These are phyloP conservation scores for Saccharomycopsis oosterbeekiorum DNA, from an alignment of 805 yeast genomes.

Conservation along the genomic window DNA sequence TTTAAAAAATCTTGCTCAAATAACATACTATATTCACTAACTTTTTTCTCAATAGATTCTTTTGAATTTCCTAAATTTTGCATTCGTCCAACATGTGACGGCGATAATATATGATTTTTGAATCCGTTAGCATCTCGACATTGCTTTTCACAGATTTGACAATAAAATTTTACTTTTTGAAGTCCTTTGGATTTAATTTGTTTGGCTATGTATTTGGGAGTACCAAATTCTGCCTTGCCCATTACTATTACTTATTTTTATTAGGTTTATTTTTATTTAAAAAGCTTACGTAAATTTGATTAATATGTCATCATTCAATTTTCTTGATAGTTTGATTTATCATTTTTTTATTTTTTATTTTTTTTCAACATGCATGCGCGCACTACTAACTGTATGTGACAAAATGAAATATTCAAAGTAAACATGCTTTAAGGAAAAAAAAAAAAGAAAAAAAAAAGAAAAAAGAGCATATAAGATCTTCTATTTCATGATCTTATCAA, in stretches of 20 bases:
- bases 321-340: neutral
- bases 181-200: slow-evolving; percentile 75
- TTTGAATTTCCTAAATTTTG: slow-evolving; percentile 36
- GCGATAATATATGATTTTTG: slow-evolving; percentile 79
- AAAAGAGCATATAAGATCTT: neutral
- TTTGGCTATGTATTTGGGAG: slow-evolving; percentile 64
- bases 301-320: neutral
- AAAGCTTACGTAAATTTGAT: too few species aligned
- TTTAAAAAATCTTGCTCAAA: slow-evolving; percentile 58
- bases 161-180: slow-evolving; percentile 77
- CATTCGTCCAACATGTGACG: slow-evolving; percentile 58
- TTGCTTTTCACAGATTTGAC: slow-evolving; percentile 87
- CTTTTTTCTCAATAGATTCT: slow-evolving; percentile 23
- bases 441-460: neutral
- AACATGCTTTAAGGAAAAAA: too few species aligned
- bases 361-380: neutral
- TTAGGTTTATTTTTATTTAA: neutral
- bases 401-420: neutral
- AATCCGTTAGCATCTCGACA: slow-evolving; percentile 95
- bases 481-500: neutral
- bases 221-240: slow-evolving; percentile 52
- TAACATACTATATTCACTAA: slow-evolving; percentile 48
- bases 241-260: slow-evolving; percentile 22
- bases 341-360: neutral
- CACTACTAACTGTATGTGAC: neutral